Evolutionary conservation across 768 basidiomycete species (phyloP).

Genomic region (Phanerochaete sordida): DNA sequence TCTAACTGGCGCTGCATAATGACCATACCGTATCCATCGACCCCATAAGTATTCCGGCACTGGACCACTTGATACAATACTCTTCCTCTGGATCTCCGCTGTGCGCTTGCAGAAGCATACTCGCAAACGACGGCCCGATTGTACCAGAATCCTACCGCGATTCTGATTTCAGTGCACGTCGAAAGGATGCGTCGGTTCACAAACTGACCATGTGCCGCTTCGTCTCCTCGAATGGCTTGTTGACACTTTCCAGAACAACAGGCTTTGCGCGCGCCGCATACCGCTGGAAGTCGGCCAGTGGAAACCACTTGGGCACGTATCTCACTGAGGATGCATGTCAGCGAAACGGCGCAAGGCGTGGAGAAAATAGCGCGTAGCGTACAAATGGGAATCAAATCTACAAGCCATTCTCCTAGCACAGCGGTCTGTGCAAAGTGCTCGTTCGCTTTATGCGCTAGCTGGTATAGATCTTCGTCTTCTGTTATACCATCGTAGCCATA

Average conservation of each 20-base stretch:
- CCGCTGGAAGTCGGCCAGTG: background rate
- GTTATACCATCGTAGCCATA: background rate
- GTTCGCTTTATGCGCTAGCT: background rate
- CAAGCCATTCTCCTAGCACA: background rate
- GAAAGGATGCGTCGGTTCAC: no score
- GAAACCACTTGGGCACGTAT: slow-evolving; percentile 10
- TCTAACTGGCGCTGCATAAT: background rate
- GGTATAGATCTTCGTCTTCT: background rate
- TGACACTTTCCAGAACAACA: background rate
- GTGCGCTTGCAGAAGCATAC: background rate
- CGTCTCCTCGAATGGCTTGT: slow-evolving; percentile 4
- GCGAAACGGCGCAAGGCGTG: no score
- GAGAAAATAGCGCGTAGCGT: no score
- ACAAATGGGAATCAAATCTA: background rate
- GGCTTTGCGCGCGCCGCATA: background rate
- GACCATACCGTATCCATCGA: background rate
- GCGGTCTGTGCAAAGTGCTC: background rate
- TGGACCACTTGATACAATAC: background rate
- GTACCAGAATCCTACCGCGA: no score
- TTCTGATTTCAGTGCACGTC: no score
- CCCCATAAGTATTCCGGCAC: background rate
- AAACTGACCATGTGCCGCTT: no score
- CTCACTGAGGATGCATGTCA: background rate
- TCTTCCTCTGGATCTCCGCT: background rate
- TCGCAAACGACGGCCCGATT: background rate